A percentile compares a stretch with the other conserved stretches of the same genome.
Evolutionary conservation across 192 early-diverging fungal genomes (phyloP).

Genomic region (Backusella sp.): DNA sequence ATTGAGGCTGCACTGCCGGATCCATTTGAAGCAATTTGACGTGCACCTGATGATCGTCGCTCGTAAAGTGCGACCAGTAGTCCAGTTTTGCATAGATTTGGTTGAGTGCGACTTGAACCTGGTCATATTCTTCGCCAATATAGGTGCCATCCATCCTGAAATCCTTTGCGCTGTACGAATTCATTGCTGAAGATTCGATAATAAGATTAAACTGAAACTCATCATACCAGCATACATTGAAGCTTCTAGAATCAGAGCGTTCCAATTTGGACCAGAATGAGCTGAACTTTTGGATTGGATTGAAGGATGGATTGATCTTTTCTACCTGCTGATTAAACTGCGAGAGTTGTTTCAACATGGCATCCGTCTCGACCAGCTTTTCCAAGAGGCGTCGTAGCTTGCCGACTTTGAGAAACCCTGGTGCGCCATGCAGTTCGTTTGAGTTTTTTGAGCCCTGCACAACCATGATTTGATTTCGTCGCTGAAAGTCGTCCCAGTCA

Average conservation of each 20-base stretch:
- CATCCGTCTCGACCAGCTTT: slow-evolving; percentile 46
- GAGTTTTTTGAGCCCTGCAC: slow-evolving; percentile 17
- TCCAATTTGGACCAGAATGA: slow-evolving; percentile 30
- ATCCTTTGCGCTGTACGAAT: background rate
- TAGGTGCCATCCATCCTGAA: background rate
- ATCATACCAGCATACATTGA: slow-evolving; percentile 50
- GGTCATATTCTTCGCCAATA: slow-evolving; percentile 7
- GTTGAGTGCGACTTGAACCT: background rate
- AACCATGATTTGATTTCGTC: slow-evolving; percentile 42
- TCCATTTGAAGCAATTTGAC: slow-evolving; percentile 23
- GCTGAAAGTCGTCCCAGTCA: slow-evolving; percentile 40
- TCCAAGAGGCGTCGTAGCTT: slow-evolving; percentile 47
- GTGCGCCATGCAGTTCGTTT: slow-evolving; percentile 25
- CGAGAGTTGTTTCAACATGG: slow-evolving; percentile 36
- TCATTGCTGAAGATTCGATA: slow-evolving; percentile 7
- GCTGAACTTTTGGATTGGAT: slow-evolving; percentile 16
- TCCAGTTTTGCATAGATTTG: background rate
- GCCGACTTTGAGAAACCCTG: slow-evolving; percentile 52
- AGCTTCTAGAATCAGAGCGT: slow-evolving; percentile 20
- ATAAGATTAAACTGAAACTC: slow-evolving; percentile 44
- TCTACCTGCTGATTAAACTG: slow-evolving; percentile 2
- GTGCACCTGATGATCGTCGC: slow-evolving; percentile 23
- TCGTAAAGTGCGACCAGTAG: slow-evolving; percentile 21
- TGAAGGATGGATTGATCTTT: background rate
- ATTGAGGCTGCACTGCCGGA: background rate